Conservation (phyloP, 768 basidiomycete species). For the Termitomyces titanicus region DNA sequence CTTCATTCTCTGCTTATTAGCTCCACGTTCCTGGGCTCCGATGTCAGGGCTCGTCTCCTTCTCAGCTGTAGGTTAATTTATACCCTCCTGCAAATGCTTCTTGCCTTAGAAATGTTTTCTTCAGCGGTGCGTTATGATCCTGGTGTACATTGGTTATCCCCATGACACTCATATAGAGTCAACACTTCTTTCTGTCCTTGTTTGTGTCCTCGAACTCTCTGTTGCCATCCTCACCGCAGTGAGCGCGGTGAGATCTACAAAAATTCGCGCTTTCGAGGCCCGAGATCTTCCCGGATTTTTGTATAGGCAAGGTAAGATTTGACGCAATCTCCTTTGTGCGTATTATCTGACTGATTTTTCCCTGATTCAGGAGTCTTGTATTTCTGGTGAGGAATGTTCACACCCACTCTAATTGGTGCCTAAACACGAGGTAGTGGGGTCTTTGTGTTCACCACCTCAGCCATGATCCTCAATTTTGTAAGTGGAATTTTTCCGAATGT, state of each 20-base stretch:
- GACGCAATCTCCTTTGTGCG: not conserved
- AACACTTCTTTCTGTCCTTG: constrained; percentile 12
- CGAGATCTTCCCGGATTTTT: constrained; percentile 6
- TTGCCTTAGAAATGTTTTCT: not conserved
- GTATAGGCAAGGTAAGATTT: constrained; percentile 9
- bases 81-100: not conserved
- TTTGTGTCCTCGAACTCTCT: constrained; percentile 9
- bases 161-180: not conserved
- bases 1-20: not conserved
- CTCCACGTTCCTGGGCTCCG: constrained; percentile 13
- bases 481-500: not conserved
- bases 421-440: not conserved
- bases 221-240: constrained; percentile 10
- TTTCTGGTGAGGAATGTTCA: constrained; percentile 7
- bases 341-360: not conserved
- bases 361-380: constrained; percentile 7
- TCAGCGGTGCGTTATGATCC: constrained; percentile 6
- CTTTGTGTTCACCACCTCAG: not conserved
- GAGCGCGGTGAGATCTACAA: not conserved
- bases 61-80: constrained; percentile 5
- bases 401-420: not conserved
- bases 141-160: not conserved
- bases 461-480: constrained; percentile 6
- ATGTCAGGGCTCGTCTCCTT: constrained; percentile 11
- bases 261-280: not conserved